phyloP scores from a whole-genome alignment of 2,329 filamentous ascomycete species.

The Monascus ruber region DNA sequence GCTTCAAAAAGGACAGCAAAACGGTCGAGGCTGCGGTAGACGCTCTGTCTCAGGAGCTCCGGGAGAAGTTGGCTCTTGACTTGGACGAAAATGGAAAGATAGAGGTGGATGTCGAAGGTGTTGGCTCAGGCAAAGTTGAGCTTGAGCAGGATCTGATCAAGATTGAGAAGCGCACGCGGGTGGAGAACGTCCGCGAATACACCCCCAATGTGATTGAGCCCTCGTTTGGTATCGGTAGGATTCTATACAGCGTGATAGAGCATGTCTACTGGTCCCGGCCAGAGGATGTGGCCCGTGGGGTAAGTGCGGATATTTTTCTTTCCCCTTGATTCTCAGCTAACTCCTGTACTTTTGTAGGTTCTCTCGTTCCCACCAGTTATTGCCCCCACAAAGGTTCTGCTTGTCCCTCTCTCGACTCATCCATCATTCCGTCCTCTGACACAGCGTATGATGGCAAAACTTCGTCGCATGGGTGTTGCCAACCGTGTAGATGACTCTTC shows the following conservation, averaged over 20 bases:
- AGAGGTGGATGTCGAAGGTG: slow-evolving; percentile 58
- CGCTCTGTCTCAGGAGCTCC: slow-evolving; percentile 65
- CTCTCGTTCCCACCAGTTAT: slow-evolving; percentile 65
- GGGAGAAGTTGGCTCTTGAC: slow-evolving; percentile 65
- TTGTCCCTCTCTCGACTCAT: slow-evolving; percentile 79
- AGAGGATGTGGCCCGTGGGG: slow-evolving; percentile 72
- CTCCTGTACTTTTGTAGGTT: slow-evolving; percentile 35
- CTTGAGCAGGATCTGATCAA: slow-evolving; percentile 67
- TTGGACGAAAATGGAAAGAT: slow-evolving; percentile 65
- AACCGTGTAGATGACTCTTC: slow-evolving; percentile 83
- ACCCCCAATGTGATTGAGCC: slow-evolving; percentile 95
- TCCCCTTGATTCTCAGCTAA: slow-evolving; percentile 4
- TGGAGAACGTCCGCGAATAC: slow-evolving; percentile 79
- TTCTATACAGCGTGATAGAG: slow-evolving; percentile 85
- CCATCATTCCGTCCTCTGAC: slow-evolving; percentile 69
- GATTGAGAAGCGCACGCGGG: slow-evolving; percentile 72
- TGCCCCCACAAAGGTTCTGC: slow-evolving; percentile 89
- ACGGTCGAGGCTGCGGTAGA: slow-evolving; percentile 69
- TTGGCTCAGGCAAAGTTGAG: slow-evolving; percentile 62
- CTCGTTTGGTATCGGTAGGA: slow-evolving; percentile 92
- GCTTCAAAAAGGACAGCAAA: slow-evolving; percentile 91
- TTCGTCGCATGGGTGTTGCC: slow-evolving; percentile 66
- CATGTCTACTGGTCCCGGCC: slow-evolving; percentile 90
- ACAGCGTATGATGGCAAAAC: slow-evolving; percentile 58
- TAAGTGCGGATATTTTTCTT: slow-evolving; percentile 40